phyloP scores from a whole-genome alignment of 176 grass and related monocot genomes.

The Elaeis guineensis region DNA sequence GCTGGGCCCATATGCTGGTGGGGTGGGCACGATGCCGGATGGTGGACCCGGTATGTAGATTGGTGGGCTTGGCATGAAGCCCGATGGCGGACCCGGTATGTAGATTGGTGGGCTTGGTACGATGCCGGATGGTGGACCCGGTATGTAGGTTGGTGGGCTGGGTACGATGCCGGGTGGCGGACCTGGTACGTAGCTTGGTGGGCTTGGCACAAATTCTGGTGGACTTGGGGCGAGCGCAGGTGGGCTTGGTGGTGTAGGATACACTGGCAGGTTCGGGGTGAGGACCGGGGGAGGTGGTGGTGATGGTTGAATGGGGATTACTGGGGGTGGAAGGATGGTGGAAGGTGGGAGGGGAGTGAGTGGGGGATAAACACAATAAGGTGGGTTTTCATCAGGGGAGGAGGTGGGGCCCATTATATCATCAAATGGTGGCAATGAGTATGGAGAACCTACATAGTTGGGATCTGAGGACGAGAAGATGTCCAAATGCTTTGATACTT shows the following conservation, averaged over 20 bases:
- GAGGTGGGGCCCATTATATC: too few species aligned
- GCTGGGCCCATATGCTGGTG: too few species aligned
- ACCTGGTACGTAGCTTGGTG: not conserved
- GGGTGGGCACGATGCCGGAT: too few species aligned
- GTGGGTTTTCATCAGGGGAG: not conserved
- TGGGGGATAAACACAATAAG: constrained; percentile 22
- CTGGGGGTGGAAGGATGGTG: not conserved
- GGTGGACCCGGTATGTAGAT: not conserved
- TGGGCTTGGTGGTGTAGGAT: constrained; percentile 12
- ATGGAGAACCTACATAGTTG: constrained; percentile 16
- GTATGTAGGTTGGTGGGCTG: constrained; percentile 21
- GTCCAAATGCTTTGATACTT: too few species aligned
- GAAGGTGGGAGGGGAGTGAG: constrained; percentile 4
- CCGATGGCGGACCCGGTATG: too few species aligned
- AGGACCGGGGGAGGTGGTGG: not conserved
- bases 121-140: too few species aligned
- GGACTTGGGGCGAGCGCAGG: too few species aligned
- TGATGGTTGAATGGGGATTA: too few species aligned
- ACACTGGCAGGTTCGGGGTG: too few species aligned
- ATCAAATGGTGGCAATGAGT: not conserved
- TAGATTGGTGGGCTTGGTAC: constrained; percentile 24
- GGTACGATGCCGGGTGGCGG: not conserved
- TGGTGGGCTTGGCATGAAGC: constrained; percentile 16
- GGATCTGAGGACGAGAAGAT: constrained; percentile 6
- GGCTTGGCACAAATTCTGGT: too few species aligned